Evolutionary conservation across 441 rosid species (phyloP).

Genomic region (Monsonia emarginata): DNA sequence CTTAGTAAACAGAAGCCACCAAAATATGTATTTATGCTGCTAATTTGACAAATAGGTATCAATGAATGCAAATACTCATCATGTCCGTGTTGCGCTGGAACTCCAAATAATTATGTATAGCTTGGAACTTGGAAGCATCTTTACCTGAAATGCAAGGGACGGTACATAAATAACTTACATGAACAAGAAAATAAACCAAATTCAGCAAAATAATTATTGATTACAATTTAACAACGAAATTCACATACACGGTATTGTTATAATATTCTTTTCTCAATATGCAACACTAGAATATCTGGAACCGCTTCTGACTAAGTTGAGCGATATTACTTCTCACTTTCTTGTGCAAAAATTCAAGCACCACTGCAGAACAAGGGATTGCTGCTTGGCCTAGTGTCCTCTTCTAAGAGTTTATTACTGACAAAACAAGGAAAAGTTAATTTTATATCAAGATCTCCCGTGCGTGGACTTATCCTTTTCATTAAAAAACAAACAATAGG

Average conservation of each 20-base stretch:
- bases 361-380: neutral
- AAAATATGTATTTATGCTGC: neutral
- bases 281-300: no score
- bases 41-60: neutral
- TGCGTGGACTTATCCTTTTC: no score
- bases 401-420: neutral
- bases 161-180: neutral
- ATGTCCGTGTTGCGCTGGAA: neutral
- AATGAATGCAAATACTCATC: neutral
- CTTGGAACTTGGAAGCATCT: constrained; percentile 13
- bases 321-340: no score
- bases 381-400: neutral
- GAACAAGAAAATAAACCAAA: neutral
- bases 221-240: no score
- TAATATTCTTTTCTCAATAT: no score
- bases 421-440: no score
- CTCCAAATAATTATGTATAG: neutral
- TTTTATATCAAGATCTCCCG: no score
- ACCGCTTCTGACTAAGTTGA: no score
- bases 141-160: constrained; percentile 23
- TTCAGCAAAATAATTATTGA: neutral
- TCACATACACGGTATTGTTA: no score
- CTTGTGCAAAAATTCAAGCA: no score
- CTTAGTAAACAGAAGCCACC: neutral
- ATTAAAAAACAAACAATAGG: no score